These are phyloP conservation scores for Senna tora DNA, from an alignment of 306 rosid species.

Conservation along the genomic window DNA sequence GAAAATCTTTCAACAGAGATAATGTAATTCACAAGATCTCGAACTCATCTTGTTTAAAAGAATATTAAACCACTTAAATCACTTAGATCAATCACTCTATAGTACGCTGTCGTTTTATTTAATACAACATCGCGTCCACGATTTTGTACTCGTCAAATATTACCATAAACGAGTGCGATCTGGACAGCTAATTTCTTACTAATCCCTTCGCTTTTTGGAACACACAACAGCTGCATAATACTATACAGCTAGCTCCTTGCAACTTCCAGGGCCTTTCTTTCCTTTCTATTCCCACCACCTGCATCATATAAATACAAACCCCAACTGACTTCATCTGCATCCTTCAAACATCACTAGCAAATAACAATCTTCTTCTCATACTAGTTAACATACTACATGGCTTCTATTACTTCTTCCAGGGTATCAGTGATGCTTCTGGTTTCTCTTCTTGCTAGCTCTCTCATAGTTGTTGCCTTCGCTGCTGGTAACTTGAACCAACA, in stretches of 20 bases:
- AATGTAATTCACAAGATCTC: too few species aligned
- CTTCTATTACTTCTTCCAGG: slow-evolving; percentile 25
- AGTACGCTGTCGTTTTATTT: too few species aligned
- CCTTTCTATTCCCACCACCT: neutral
- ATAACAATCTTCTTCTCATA: neutral
- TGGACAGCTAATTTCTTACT: too few species aligned
- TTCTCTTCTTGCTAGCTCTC: slow-evolving; percentile 34
- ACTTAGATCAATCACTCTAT: too few species aligned
- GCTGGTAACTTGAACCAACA: slow-evolving; percentile 55
- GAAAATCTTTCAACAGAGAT: too few species aligned
- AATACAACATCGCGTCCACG: too few species aligned
- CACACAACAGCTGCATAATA: neutral
- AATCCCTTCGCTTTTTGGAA: too few species aligned
- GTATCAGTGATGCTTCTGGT: slow-evolving; percentile 15
- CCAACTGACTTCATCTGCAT: neutral
- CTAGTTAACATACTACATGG: slow-evolving; percentile 27
- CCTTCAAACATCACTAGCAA: neutral
- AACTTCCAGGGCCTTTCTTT: slow-evolving; percentile 35
- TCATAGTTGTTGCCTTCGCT: slow-evolving; percentile 38
- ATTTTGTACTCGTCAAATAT: too few species aligned
- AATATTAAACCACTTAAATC: too few species aligned
- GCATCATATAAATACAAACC: slow-evolving; percentile 26
- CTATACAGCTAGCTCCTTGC: neutral
- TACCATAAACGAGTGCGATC: too few species aligned
- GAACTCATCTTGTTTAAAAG: too few species aligned